Conservation (phyloP, 2,329 filamentous ascomycete species). For the Tolypocladium tropicale region DNA sequence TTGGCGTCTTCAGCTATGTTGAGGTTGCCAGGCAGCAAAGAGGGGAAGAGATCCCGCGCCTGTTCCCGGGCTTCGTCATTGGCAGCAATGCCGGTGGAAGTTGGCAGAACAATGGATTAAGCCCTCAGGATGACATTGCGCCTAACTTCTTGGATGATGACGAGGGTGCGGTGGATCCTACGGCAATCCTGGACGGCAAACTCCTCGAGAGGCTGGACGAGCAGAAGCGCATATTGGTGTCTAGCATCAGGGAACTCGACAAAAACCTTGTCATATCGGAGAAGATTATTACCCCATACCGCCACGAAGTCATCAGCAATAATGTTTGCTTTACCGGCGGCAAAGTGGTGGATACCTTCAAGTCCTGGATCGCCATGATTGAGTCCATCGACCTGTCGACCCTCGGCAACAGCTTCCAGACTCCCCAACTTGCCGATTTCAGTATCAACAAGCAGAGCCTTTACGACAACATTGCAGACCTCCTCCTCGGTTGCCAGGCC, state of each 20-base stretch:
- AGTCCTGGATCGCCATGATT: conserved; percentile 78
- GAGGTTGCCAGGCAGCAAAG: conserved; percentile 89
- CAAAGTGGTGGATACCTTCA: conserved; percentile 79
- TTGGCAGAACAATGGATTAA: conserved; percentile 68
- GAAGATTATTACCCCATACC: conserved; percentile 69
- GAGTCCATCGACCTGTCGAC: conserved; percentile 86
- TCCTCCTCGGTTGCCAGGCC: conserved; percentile 78
- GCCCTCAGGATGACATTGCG: conserved; percentile 58
- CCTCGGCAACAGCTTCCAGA: conserved; percentile 68
- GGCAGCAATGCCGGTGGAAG: conserved; percentile 75
- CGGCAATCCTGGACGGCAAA: conserved; percentile 61
- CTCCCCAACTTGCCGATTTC: conserved; percentile 79
- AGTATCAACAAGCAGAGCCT: conserved; percentile 83
- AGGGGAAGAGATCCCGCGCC: conserved; percentile 84
- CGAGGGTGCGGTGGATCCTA: conserved; percentile 62
- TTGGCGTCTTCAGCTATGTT: conserved; percentile 92
- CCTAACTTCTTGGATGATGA: conserved; percentile 83
- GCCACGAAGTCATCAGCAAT: conserved; percentile 73
- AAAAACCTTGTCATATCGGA: conserved; percentile 69
- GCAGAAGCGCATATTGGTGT: conserved; percentile 73
- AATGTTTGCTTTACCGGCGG: conserved; percentile 68
- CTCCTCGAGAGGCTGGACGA: conserved; percentile 79
- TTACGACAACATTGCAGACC: conserved; percentile 87
- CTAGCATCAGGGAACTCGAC: conserved; percentile 77
- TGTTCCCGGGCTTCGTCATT: conserved; percentile 87